Evolutionary conservation across 2,329 filamentous ascomycete genomes (phyloP), one percentile per base, ranked within the genome.

Genomic region (Penicillium sp.): DNA sequence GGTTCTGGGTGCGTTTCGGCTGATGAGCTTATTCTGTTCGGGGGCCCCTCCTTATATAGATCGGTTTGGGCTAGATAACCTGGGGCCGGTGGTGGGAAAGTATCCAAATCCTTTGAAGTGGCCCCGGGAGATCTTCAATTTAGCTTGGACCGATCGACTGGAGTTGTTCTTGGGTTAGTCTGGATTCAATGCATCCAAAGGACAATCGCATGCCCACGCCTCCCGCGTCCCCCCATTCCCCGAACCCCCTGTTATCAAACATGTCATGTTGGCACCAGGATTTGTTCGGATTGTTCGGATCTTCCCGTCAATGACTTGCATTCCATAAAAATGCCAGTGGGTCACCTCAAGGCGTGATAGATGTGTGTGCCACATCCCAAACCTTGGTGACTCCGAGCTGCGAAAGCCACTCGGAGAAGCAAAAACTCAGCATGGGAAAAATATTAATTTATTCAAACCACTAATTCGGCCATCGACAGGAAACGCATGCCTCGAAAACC

Each of bases 301-400:
- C 63, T 64, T 69, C 61, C 67, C 67, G 68, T 68, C 55, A 50
- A 70, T 69, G 68, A 68, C 68, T 63, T 67, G 68, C 67, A 66
- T 66, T 50, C 56, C 63, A 56, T 60, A 44, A 41, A 30, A 51
- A 21, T 44, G 45, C 35, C 55, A 49, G 61, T 60, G 59, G 60
- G 58, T 57, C 58, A 48, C 21, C 41, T 58, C 46, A n/a, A 35
- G 52, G 60, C 23, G 47, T 61, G 62, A 58, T 60, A 63, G 47
- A 63, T 65, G 65, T 65, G 53, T 64, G 54, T 64, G 59, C 52
- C 31, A 58, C 60, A 31, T 31, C n/a, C 38, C 31, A 35, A 55
- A 52, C 64, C 54, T 46, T 47, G 54, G 19, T 47, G 19, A 19
- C 52, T 55, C 31, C 49, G 26, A 60, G 53, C 53, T 50, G 46